Conservation (phyloP, 345 rosid species). For the Adansonia digitata region DNA sequence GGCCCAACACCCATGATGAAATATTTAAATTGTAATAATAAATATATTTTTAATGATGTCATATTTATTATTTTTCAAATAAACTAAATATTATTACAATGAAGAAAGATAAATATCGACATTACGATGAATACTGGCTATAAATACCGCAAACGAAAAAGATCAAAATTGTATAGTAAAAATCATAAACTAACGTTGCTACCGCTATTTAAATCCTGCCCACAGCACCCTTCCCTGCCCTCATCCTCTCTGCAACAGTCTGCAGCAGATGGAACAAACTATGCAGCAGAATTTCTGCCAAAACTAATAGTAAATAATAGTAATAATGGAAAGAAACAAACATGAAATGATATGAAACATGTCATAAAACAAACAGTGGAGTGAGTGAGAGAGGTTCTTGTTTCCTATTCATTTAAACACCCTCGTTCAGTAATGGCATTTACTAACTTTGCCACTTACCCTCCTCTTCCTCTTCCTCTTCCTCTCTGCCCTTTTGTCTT, state of each 20-base stretch:
- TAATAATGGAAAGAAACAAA: neutral
- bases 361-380: neutral
- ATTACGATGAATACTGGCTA: too few species aligned
- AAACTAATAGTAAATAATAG: neutral
- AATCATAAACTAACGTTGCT: too few species aligned
- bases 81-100: too few species aligned
- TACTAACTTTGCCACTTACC: conserved; percentile 45
- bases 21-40: too few species aligned
- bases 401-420: conserved; percentile 16
- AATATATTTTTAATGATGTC: too few species aligned
- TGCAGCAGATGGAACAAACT: conserved; percentile 19
- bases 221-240: neutral
- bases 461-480: neutral
- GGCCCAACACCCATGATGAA: too few species aligned
- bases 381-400: conserved; percentile 6
- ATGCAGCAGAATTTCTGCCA: conserved; percentile 21
- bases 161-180: too few species aligned
- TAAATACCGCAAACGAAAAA: neutral
- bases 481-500: conserved; percentile 1
- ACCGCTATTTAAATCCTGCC: too few species aligned
- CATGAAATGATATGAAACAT: neutral
- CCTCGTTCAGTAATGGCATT: conserved; percentile 42
- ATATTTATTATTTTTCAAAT: too few species aligned
- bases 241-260: conserved; percentile 34
- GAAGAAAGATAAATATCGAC: too few species aligned